phyloP scores from a whole-genome alignment of 192 early-diverging fungal species.

The Coemansia sp. region DNA sequence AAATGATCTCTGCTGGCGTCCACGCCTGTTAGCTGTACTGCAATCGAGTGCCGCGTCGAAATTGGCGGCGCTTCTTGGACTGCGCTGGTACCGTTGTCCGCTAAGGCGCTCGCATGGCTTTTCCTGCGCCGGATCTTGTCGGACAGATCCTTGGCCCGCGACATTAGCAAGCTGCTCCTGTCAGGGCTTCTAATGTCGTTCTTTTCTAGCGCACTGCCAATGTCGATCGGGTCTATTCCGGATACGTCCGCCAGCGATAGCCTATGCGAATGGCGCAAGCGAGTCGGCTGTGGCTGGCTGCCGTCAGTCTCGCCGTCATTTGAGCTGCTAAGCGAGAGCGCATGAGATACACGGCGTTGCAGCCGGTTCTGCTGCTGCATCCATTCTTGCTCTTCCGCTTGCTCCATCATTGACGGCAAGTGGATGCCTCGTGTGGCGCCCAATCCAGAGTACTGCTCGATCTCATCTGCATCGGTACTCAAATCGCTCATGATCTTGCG shows the following conservation, averaged over 20 bases:
- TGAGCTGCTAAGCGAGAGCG: conserved; percentile 24
- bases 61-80: not conserved
- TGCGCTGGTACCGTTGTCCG: not conserved
- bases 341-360: conserved; percentile 7
- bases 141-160: conserved; percentile 35
- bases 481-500: conserved; percentile 23
- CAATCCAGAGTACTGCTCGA: conserved; percentile 38
- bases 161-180: conserved; percentile 10
- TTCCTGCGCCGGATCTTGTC: conserved; percentile 14
- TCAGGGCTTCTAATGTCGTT: not conserved
- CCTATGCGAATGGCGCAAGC: not conserved
- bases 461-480: not conserved
- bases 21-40: not conserved
- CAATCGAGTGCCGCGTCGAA: conserved; percentile 11
- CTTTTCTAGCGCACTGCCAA: not conserved
- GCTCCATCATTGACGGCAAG: conserved; percentile 40
- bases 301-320: not conserved
- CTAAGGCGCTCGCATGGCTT: not conserved
- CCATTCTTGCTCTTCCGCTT: conserved; percentile 41
- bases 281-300: not conserved
- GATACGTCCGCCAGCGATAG: not conserved
- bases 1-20: not conserved
- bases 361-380: conserved; percentile 6
- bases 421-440: conserved; percentile 16
- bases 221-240: not conserved